Percentiles rank a stretch among this genome's conserved stretches.
Conservation (phyloP, 129 eudicot species). For the Kitagawia praeruptora region DNA sequence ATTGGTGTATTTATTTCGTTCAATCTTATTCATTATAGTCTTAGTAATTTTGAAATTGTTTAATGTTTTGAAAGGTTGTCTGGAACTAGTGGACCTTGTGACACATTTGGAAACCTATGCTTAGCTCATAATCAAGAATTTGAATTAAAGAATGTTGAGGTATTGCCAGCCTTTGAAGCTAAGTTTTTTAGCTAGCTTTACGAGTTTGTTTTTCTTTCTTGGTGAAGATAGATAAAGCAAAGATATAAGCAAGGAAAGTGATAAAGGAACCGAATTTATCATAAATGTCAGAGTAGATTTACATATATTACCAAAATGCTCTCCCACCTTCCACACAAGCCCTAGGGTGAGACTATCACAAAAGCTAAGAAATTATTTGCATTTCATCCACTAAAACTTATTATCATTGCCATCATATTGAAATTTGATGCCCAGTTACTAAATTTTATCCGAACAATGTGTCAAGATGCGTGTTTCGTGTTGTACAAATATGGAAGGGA, state of each 20-base stretch:
- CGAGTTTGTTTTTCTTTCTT: not conserved
- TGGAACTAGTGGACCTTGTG: conserved; percentile 88
- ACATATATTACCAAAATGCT: not conserved
- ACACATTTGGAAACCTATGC: conserved; percentile 83
- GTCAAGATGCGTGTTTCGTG: not conserved
- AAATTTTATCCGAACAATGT: not conserved
- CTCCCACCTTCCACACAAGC: not conserved
- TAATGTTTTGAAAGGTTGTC: conserved; percentile 41
- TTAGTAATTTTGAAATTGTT: not conserved
- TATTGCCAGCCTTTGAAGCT: conserved; percentile 17
- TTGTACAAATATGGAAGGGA: not conserved
- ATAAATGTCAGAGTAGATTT: not conserved
- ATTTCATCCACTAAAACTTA: too few relatives aligned
- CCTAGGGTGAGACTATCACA: not conserved
- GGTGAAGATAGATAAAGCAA: not conserved
- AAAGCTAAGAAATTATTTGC: not conserved
- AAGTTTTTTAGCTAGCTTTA: not conserved
- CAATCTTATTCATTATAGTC: not conserved
- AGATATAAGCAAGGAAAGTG: not conserved
- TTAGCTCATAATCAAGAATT: conserved; percentile 75
- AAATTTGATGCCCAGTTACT: too few relatives aligned
- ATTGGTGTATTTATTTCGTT: not conserved
- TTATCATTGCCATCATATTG: not conserved
- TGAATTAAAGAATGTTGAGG: conserved; percentile 83
- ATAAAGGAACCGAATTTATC: not conserved